Percentiles rank a stretch among this genome's conserved stretches.
These are phyloP conservation scores for Fusarium guadeloupense DNA, from an alignment of 2,329 filamentous ascomycete genomes.

Conservation along the genomic window DNA sequence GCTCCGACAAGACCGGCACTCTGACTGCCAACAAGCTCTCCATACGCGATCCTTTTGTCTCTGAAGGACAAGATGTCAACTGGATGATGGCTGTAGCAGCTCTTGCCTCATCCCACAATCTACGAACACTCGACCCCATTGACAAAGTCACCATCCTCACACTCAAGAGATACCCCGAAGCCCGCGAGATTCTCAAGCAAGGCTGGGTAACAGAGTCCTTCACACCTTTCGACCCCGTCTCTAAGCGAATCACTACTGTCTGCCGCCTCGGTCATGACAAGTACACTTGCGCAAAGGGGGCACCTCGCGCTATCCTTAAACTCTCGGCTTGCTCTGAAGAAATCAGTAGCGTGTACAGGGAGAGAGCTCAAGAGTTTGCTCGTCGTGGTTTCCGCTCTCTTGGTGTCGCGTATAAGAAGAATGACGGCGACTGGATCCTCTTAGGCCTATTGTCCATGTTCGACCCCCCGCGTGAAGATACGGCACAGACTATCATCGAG, in stretches of 20 bases:
- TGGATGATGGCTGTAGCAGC: constrained; percentile 35
- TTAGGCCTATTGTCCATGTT: constrained; percentile 24
- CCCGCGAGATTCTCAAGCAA: constrained; percentile 22
- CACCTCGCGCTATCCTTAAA: constrained; percentile 6
- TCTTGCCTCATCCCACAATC: constrained; percentile 11
- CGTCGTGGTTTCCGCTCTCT: constrained; percentile 20
- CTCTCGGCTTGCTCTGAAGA: constrained; percentile 13
- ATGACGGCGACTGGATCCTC: constrained; percentile 21
- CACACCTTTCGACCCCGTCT: constrained; percentile 23
- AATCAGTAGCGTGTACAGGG: constrained; percentile 7
- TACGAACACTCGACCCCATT: constrained; percentile 9
- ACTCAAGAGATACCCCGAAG: constrained; percentile 23
- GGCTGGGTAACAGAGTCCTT: constrained; percentile 20
- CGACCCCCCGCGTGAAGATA: constrained; percentile 19
- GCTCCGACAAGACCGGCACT: constrained; percentile 24
- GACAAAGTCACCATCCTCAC: constrained; percentile 31
- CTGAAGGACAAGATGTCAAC: constrained; percentile 24
- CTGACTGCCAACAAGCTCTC: constrained; percentile 24
- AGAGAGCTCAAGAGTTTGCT: constrained; percentile 26
- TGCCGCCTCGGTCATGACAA: constrained; percentile 8
- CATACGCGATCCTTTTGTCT: constrained; percentile 20
- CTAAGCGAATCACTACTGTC: constrained; percentile 22
- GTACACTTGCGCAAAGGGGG: constrained; percentile 15
- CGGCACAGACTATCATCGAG: constrained; percentile 22
- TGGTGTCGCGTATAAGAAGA: constrained; percentile 31